Percentiles rank a stretch among this genome's conserved stretches.
Evolutionary conservation across 2,329 filamentous ascomycete species (phyloP).

Genomic region (Rhynchosporium graminicola): DNA sequence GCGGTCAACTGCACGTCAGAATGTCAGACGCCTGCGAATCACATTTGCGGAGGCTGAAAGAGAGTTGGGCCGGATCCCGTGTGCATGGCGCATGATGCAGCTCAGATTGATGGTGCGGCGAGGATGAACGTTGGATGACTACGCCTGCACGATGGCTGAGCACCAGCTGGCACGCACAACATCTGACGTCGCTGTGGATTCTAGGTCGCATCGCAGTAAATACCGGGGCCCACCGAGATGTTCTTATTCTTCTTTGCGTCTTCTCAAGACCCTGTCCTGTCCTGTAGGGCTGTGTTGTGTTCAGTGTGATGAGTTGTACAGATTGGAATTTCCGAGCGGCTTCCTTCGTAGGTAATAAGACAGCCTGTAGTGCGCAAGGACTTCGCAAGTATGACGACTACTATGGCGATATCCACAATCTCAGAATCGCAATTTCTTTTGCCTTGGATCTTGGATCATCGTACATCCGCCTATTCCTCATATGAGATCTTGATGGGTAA

Average conservation of each 20-base stretch:
- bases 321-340: no score
- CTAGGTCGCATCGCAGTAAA: slow-evolving; percentile 1
- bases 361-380: neutral
- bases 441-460: no score
- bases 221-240: slow-evolving; percentile 23
- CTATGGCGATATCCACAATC: no score
- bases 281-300: no score
- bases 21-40: slow-evolving; percentile 18
- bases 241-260: slow-evolving; percentile 7
- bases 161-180: neutral
- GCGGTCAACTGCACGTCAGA: neutral
- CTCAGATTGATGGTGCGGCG: neutral
- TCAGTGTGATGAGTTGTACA: no score
- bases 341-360: no score
- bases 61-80: slow-evolving; percentile 9
- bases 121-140: neutral
- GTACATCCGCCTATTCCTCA: no score
- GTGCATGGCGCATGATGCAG: slow-evolving; percentile 7
- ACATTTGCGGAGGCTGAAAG: neutral
- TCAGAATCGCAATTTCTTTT: no score
- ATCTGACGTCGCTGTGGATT: slow-evolving; percentile 22
- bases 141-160: slow-evolving; percentile 19
- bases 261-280: neutral
- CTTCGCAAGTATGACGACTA: neutral
- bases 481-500: no score